Base-by-base conservation (phyloP, 768 basidiomycete genomes). In the Suillus decipiens region DNA sequence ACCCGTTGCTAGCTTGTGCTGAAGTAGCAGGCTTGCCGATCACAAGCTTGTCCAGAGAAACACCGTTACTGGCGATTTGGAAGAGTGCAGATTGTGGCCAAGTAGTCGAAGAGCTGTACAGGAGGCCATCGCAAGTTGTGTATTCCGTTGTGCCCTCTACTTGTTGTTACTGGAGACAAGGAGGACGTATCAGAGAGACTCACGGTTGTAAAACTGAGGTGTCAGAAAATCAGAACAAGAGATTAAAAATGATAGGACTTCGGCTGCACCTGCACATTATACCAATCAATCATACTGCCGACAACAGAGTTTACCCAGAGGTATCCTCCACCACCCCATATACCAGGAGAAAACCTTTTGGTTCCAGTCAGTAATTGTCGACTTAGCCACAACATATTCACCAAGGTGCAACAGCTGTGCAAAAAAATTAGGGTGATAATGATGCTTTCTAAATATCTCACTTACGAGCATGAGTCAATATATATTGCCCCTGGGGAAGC, bases 81-180 rank as follows among this genome's bases (percentile, higher is more conserved):
- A 85, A 81, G 10, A 81, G 73, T 0, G 89, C 80, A 0, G 87
- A 81, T 43, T 86, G 60, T 9, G 90, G 91, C 85, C 86, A 91
- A 45, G 77, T 72, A 61, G 73, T 78, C 5, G 87, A 86, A 8
- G 88, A 90, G 1, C 80, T 71, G 3, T 77, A 84, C 54, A 92
- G 75, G 33, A 93, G 82, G 45, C 80, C 81, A 24, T 71, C 57
- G 70, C 89, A 90, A 34, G 86, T 87, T 7, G 85, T 86, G 70
- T 89, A 90, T 68, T 89, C 89, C 15, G 74, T 75, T 22, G 76
- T 67, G 47, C 87, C 88, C 80, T 89, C 88, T 89, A 71, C 31
- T 31, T 28, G 5, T 41, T 19, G 17, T 57, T 57, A 56, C 6
- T 41, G 6, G 22, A 17, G 39, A 47, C 34, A 4, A 22, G n/a